Percentiles rank a stretch among this genome's conserved stretches.
phyloP scores from a whole-genome alignment of 176 grass and related monocot genomes.

The Avena atlantica region DNA sequence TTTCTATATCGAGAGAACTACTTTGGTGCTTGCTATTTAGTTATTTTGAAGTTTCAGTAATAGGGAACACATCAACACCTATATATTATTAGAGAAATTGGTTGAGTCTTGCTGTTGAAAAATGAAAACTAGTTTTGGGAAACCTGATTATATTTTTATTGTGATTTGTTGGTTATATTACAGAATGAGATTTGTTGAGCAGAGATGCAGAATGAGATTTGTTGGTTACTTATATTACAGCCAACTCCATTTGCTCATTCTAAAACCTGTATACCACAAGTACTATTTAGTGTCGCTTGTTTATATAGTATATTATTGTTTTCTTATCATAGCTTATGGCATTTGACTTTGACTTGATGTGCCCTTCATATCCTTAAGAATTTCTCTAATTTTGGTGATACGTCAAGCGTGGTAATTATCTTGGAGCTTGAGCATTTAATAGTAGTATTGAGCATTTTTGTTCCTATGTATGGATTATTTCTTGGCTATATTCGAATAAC shows the following conservation, averaged over 20 bases:
- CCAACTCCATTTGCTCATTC: conserved; percentile 21
- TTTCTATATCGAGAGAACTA: background rate
- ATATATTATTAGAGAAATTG: conserved; percentile 16
- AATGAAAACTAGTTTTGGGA: conserved; percentile 12
- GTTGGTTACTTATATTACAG: conserved; percentile 1
- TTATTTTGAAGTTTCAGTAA: conserved; percentile 24
- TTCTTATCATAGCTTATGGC: conserved; percentile 15
- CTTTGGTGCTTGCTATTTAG: background rate
- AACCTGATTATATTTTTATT: conserved; percentile 24
- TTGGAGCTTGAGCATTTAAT: conserved; percentile 6
- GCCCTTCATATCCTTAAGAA: conserved; percentile 20
- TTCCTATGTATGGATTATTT: conserved; percentile 28
- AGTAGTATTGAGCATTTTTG: conserved; percentile 22
- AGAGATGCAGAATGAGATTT: background rate
- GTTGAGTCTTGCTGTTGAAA: background rate
- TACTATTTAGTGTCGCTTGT: conserved; percentile 22
- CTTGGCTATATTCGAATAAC: background rate
- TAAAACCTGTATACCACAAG: conserved; percentile 13
- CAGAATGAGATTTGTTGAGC: background rate
- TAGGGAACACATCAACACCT: background rate
- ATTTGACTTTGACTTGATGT: conserved; percentile 21
- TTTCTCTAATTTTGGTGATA: background rate
- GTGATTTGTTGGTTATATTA: background rate
- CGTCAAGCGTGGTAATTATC: background rate
- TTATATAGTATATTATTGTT: conserved; percentile 23